Percentiles rank a stretch among this genome's conserved stretches.
Conservation (phyloP, 768 basidiomycete genomes). For the Boletus bicolor region DNA sequence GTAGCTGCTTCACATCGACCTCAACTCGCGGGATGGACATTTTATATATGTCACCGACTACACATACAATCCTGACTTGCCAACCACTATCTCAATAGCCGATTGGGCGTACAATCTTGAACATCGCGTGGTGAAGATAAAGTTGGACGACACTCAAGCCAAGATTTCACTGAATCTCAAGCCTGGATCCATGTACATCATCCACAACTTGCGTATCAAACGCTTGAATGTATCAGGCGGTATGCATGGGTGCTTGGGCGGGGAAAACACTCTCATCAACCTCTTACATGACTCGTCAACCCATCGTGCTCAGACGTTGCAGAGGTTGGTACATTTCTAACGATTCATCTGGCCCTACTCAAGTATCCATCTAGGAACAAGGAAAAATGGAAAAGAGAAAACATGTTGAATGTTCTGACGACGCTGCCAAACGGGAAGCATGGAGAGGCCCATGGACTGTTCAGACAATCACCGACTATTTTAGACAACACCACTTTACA, state of each 20-base stretch:
- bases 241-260: conserved; percentile 30
- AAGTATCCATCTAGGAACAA: conserved; percentile 29
- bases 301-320: conserved; percentile 19
- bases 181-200: conserved; percentile 42
- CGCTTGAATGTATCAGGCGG: conserved; percentile 13
- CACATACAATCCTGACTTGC: conserved; percentile 46
- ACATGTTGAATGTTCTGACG: conserved; percentile 4
- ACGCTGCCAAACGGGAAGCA: neutral
- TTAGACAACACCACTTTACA: conserved; percentile 31
- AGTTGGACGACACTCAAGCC: conserved; percentile 47
- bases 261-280: conserved; percentile 25
- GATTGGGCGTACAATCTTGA: conserved; percentile 46
- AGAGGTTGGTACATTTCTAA: conserved; percentile 13
- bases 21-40: conserved; percentile 32
- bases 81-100: conserved; percentile 24
- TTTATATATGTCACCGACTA: conserved; percentile 66
- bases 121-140: conserved; percentile 50
- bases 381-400: conserved; percentile 30
- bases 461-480: neutral
- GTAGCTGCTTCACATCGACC: conserved; percentile 47
- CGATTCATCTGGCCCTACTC: neutral
- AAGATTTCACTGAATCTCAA: conserved; percentile 37
- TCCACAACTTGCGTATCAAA: conserved; percentile 51
- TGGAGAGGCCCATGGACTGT: conserved; percentile 3
- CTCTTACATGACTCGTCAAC: conserved; percentile 14